phyloP scores from a whole-genome alignment of 257 asterid species.

The Nicotiana tabacum region DNA sequence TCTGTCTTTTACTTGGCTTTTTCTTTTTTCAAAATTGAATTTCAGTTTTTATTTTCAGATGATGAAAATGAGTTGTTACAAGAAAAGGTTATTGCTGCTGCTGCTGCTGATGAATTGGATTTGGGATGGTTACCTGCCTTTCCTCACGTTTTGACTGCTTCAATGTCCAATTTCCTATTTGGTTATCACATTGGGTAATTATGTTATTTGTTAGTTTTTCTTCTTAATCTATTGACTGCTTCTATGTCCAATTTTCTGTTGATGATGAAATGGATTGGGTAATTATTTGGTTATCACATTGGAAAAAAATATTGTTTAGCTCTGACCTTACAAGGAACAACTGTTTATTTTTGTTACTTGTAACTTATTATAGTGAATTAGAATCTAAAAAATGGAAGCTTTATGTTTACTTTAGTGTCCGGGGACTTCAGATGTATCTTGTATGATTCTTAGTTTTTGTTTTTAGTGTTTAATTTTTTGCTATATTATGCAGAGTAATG shows the following conservation, averaged over 20 bases:
- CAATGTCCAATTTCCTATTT: constrained; percentile 83
- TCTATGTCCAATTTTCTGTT: too few relatives aligned
- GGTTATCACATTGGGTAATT: constrained; percentile 85
- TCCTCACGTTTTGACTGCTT: constrained; percentile 72
- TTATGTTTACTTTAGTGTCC: not conserved
- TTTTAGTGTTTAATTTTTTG: not conserved
- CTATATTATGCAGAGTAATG: constrained; percentile 58
- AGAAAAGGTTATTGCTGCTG: constrained; percentile 32
- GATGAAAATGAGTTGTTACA: constrained; percentile 24
- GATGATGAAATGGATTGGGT: too few relatives aligned
- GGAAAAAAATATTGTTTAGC: not conserved
- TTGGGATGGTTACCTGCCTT: constrained; percentile 72
- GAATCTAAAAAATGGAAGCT: not conserved
- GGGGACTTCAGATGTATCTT: not conserved
- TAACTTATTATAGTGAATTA: not conserved
- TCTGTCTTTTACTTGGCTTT: not conserved
- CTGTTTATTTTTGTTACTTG: not conserved
- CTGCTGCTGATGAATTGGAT: constrained; percentile 52
- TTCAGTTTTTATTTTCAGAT: constrained; percentile 20
- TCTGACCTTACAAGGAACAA: not conserved
- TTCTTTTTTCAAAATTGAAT: constrained; percentile 6
- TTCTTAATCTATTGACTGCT: not conserved
- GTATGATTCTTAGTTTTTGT: not conserved
- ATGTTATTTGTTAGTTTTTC: not conserved
- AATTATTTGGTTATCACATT: too few relatives aligned